Percentiles rank a stretch among this genome's conserved stretches.
Evolutionary conservation across 2,329 filamentous ascomycete species (phyloP).

Genomic region (Sphaerulina vaccinii): DNA sequence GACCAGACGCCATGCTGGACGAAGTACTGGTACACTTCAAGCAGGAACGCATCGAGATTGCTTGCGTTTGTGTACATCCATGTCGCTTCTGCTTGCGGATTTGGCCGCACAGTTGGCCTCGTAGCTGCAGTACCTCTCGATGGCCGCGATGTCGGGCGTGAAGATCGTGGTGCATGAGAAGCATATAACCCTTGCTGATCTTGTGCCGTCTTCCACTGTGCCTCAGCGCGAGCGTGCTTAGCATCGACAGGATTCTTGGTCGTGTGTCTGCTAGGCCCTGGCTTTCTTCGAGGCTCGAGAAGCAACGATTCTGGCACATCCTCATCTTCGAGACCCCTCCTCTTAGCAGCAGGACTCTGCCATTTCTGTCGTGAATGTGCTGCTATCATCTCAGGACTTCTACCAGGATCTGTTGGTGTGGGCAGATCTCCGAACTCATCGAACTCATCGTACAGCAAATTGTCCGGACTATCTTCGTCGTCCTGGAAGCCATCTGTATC

Average conservation of each 20-base stretch:
- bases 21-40: constrained; percentile 84
- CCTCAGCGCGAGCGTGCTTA: constrained; percentile 33
- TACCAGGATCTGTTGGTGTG: constrained; percentile 42
- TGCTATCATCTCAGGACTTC: constrained; percentile 41
- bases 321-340: constrained; percentile 53
- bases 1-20: constrained; percentile 80
- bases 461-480: constrained; percentile 52
- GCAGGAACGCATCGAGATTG: constrained; percentile 83
- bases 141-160: constrained; percentile 19
- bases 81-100: constrained; percentile 74
- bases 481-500: constrained; percentile 53
- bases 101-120: constrained; percentile 39
- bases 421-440: constrained; percentile 35
- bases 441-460: constrained; percentile 55
- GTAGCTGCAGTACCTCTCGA: constrained; percentile 24
- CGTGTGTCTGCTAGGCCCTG: constrained; percentile 13
- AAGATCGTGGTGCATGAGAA: constrained; percentile 15
- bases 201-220: constrained; percentile 53
- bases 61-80: constrained; percentile 92
- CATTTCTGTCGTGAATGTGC: constrained; percentile 43
- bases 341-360: constrained; percentile 37
- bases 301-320: constrained; percentile 64
- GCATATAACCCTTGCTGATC: constrained; percentile 47
- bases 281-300: constrained; percentile 51
- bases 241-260: constrained; percentile 11